A percentile compares a stretch with the other conserved stretches of the same genome.
phyloP scores from a whole-genome alignment of 2,329 filamentous ascomycete genomes.

The Alternaria arbusti region DNA sequence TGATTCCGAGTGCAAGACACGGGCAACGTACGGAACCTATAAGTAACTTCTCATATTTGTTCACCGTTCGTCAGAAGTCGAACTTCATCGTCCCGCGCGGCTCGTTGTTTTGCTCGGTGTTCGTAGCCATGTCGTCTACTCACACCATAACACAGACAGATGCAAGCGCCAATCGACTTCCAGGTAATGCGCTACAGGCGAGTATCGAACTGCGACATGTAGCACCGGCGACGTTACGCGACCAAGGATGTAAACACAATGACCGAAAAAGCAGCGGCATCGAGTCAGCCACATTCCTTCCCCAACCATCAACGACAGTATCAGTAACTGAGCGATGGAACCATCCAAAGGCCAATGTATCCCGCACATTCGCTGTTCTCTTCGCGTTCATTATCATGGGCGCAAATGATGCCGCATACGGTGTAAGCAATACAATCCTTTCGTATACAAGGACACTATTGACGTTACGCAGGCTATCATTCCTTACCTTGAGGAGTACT shows the following conservation, averaged over 20 bases:
- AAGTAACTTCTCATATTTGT: background rate
- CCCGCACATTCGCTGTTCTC: conserved; percentile 63
- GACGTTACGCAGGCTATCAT: conserved; percentile 9
- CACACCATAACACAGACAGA: conserved; percentile 10
- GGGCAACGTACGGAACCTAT: background rate
- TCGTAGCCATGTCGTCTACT: conserved; percentile 14
- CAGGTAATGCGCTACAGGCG: background rate
- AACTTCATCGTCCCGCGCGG: background rate
- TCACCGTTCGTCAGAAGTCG: background rate
- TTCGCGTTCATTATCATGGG: conserved; percentile 68
- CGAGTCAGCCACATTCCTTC: conserved; percentile 45
- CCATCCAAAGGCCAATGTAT: conserved; percentile 61
- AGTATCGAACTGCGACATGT: background rate
- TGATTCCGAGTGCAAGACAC: background rate
- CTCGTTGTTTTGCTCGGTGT: background rate
- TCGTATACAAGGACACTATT: background rate
- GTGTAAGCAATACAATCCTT: conserved; percentile 53
- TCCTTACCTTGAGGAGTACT: conserved; percentile 63
- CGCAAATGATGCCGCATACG: conserved; percentile 69
- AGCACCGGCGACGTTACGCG: background rate
- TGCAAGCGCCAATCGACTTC: background rate
- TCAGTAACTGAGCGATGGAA: conserved; percentile 66
- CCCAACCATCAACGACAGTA: conserved; percentile 51
- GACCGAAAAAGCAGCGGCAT: conserved; percentile 11
- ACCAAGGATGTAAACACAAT: background rate